Conservation (phyloP, 208 protist genomes). For the Tritrichomonas musculus region DNA sequence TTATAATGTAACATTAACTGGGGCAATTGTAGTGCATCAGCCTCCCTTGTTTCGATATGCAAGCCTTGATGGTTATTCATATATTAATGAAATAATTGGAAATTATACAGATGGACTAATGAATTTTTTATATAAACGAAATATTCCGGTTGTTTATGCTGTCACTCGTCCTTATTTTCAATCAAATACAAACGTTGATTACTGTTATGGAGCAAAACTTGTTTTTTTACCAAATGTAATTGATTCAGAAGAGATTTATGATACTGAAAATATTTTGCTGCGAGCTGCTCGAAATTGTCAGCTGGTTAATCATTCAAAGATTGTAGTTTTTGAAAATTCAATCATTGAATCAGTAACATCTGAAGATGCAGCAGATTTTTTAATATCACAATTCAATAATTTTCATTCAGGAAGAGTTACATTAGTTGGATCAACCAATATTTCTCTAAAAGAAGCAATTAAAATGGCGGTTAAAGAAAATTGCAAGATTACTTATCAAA, state of each 20-base stretch:
- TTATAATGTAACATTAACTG: not conserved
- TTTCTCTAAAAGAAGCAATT: not conserved
- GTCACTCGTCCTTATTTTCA: not conserved
- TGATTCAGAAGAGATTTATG: not conserved
- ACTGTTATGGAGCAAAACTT: not conserved
- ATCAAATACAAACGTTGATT: not conserved
- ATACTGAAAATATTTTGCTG: not conserved
- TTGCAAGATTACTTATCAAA: not conserved
- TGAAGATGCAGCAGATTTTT: not conserved
- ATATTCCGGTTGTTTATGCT: not conserved
- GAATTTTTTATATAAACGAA: not conserved
- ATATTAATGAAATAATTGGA: not conserved
- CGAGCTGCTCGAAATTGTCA: not conserved
- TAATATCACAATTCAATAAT: not conserved
- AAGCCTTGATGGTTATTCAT: too few relatives aligned
- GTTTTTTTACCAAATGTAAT: not conserved
- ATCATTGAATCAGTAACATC: not conserved
- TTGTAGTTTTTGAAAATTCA: too few relatives aligned
- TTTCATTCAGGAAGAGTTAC: not conserved
- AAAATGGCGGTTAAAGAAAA: not conserved
- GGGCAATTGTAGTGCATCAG: not conserved
- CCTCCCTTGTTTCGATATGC: not conserved
- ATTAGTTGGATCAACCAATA: not conserved
- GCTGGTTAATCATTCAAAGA: not conserved
- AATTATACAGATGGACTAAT: not conserved